Evolutionary conservation across 371 early-diverging fungal genomes (phyloP), one percentile per base, ranked within the genome.

Genomic region (Rhizomucor miehei): DNA sequence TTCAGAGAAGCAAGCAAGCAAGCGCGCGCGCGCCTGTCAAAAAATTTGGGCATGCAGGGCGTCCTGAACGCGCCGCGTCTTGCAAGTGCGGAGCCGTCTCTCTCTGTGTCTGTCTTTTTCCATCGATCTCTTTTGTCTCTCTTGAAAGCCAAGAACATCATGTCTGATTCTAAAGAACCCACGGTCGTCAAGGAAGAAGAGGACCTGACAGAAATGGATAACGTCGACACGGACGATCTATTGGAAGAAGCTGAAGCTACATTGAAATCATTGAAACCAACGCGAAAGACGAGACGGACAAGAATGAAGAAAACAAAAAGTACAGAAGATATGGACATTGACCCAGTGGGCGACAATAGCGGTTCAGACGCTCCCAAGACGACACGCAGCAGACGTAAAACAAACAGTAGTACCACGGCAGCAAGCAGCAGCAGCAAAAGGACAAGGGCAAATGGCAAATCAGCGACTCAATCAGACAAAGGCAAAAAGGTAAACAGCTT

Each of bases 191-290:
- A 29, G 8, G 29, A 29, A 8, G 29, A 29, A 29, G 55, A 55
- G 10, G 55, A 55, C n/a, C 38, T 59, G 21, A 40, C 52, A 29
- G 53, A 57, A 40, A 56, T 60, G 20, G 69, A 65, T 51, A 57
- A 50, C 9, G 38, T 69, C 16, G 63, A 65, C 29, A 69, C 63
- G 10, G 65, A 65, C 41, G 65, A 69, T 57, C 52, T 69, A n/a
- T 39, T 69, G 39, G 60, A 57, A 8, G 48, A 59, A 52, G 40
- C 57, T 1, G 60, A 65, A 8, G 24, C 43, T 35, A 44, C 51
- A 1, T 16, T 66, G 6, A 46, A 51, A 12, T 48, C 44, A 12
- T 56, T 24, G 35, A 20, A 29, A 13, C 14, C 23, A n/a, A n/a
- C 52, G n/a, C 47, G 43, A 5, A 50, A 23, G 8, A 44, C 37